These are phyloP conservation scores for Alliaria petiolata DNA, from an alignment of 345 rosid species.

Conservation along the genomic window DNA sequence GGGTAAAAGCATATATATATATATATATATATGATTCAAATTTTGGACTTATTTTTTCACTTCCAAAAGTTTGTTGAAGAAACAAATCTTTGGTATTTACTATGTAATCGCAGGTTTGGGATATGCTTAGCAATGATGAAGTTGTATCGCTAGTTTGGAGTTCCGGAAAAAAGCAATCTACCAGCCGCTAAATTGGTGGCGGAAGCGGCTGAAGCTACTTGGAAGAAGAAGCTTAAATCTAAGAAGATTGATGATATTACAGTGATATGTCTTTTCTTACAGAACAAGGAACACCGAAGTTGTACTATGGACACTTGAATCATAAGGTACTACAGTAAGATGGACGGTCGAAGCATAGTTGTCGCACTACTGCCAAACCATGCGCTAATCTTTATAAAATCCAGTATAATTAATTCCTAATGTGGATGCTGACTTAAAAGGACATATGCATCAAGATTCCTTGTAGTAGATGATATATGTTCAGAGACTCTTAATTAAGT, in stretches of 20 bases:
- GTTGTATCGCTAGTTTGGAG: slow-evolving; percentile 47
- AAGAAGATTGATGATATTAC: slow-evolving; percentile 73
- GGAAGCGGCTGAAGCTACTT: slow-evolving; percentile 56
- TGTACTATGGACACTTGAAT: slow-evolving; percentile 1
- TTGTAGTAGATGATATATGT: too few relatives aligned
- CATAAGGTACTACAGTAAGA: not conserved
- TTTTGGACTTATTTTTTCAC: not conserved
- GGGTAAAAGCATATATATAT: slow-evolving; percentile 49
- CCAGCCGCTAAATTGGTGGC: slow-evolving; percentile 60
- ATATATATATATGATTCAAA: not conserved
- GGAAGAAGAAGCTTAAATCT: slow-evolving; percentile 64
- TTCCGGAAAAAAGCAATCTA: slow-evolving; percentile 32
- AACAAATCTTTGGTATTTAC: not conserved
- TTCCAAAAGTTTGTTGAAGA: not conserved
- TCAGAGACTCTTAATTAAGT: too few relatives aligned
- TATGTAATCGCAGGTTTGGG: slow-evolving; percentile 54
- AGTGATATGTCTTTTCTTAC: slow-evolving; percentile 60
- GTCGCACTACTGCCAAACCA: not conserved
- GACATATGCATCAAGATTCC: too few relatives aligned
- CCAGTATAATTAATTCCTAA: not conserved
- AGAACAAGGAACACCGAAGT: slow-evolving; percentile 23
- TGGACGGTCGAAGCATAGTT: slow-evolving; percentile 1
- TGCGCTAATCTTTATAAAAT: not conserved
- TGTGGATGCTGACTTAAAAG: not conserved
- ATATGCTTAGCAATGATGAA: slow-evolving; percentile 70